phyloP scores from a whole-genome alignment of 495 filamentous ascomycete species.

The Penicillium pancosmium region DNA sequence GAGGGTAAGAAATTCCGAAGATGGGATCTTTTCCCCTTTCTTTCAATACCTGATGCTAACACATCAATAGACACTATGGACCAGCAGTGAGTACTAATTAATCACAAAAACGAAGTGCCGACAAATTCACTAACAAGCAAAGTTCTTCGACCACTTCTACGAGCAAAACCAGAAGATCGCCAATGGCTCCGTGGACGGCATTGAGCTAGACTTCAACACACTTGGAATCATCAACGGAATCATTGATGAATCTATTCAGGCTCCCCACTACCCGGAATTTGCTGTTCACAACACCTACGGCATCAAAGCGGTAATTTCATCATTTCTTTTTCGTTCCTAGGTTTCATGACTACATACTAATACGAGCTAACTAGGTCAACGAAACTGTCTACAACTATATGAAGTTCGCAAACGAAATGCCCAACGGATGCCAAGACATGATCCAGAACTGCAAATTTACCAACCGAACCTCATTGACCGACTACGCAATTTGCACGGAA shows the following conservation, averaged over 20 bases:
- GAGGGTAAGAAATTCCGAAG: slow-evolving; percentile 51
- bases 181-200: slow-evolving; percentile 40
- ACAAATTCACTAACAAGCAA: neutral
- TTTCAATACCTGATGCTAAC: slow-evolving; percentile 11
- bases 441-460: slow-evolving; percentile 49
- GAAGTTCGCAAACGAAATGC: slow-evolving; percentile 50
- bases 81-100: slow-evolving; percentile 44
- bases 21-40: neutral
- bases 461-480: slow-evolving; percentile 47
- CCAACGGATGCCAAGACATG: slow-evolving; percentile 63
- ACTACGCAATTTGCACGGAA: slow-evolving; percentile 41
- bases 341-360: slow-evolving; percentile 5
- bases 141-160: slow-evolving; percentile 60
- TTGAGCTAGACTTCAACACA: slow-evolving; percentile 50
- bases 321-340: too few relatives aligned
- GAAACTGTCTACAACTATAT: slow-evolving; percentile 54
- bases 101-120: neutral
- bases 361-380: slow-evolving; percentile 45
- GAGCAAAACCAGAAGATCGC: slow-evolving; percentile 60
- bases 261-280: slow-evolving; percentile 66
- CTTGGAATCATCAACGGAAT: slow-evolving; percentile 69
- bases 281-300: slow-evolving; percentile 75
- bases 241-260: slow-evolving; percentile 71
- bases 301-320: slow-evolving; percentile 56
- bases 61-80: slow-evolving; percentile 45